A percentile compares a stretch with the other conserved stretches of the same genome.
Conservation (phyloP, 1,139 yeast genomes). For the Hansenula lynferdii region DNA sequence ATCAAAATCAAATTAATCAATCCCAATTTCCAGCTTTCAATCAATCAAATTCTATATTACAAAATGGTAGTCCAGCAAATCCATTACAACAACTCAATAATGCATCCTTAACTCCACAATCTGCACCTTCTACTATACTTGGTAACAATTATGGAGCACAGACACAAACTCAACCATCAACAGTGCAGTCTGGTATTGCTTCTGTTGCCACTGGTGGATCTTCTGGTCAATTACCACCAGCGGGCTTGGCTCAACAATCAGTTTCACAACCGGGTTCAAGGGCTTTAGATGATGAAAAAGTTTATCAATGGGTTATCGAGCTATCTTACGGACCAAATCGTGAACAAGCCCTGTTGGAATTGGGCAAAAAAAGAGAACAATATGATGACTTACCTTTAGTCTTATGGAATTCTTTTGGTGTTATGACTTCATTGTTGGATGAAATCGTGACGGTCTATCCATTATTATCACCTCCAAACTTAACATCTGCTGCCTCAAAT, state of each 20-base stretch:
- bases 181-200: slow-evolving; percentile 1
- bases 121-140: slow-evolving; percentile 9
- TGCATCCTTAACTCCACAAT: slow-evolving; percentile 16
- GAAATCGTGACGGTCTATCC: slow-evolving; percentile 93
- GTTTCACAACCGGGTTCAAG: slow-evolving; percentile 50
- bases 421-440: slow-evolving; percentile 85
- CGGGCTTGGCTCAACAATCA: slow-evolving; percentile 4
- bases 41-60: slow-evolving; percentile 3
- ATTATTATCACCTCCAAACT: slow-evolving; percentile 76
- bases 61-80: neutral
- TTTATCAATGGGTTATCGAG: slow-evolving; percentile 87
- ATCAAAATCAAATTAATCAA: slow-evolving; percentile 10
- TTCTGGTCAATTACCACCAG: slow-evolving; percentile 6
- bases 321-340: slow-evolving; percentile 85
- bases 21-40: slow-evolving; percentile 16
- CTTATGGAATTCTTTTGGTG: slow-evolving; percentile 95
- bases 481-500: slow-evolving; percentile 84
- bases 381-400: slow-evolving; percentile 92
- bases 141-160: neutral
- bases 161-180: slow-evolving; percentile 2
- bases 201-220: slow-evolving; percentile 35
- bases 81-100: slow-evolving; percentile 2
- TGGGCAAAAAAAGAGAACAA: slow-evolving; percentile 92
- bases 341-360: slow-evolving; percentile 86
- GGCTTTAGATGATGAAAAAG: slow-evolving; percentile 81